Percentiles rank a stretch among this genome's conserved stretches.
Conservation (phyloP, 1,284 basidiomycete species). For the Cryptococcus sp. region DNA sequence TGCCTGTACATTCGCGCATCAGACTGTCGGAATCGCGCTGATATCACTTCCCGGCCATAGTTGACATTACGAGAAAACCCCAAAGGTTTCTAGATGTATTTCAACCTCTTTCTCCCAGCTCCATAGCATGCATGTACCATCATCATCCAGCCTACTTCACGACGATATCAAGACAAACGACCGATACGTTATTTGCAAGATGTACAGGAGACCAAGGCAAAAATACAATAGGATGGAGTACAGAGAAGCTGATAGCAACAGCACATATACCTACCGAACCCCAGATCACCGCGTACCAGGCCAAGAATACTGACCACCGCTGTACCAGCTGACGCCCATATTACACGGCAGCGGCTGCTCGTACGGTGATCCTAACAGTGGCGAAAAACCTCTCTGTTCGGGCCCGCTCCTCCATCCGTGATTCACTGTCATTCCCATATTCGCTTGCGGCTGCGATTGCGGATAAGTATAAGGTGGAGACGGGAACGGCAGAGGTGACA, state of each 20-base stretch:
- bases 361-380: conserved; percentile 5
- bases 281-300: not conserved
- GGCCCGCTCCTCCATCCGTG: not conserved
- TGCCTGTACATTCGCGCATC: not conserved
- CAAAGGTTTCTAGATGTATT: conserved; percentile 70
- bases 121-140: conserved; percentile 15
- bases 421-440: not conserved
- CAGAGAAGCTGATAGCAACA: not conserved
- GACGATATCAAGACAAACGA: no score
- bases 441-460: conserved; percentile 4
- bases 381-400: conserved; percentile 2
- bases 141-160: not conserved
- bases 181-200: not conserved
- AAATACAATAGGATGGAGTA: not conserved
- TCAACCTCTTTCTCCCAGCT: not conserved
- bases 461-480: conserved; percentile 4
- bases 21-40: not conserved
- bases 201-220: not conserved
- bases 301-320: conserved; percentile 1
- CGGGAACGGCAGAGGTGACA: conserved; percentile 4
- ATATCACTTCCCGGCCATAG: conserved; percentile 52
- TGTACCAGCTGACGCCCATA: conserved; percentile 1
- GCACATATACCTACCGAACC: not conserved
- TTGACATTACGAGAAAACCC: conserved; percentile 82
- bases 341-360: not conserved